Evolutionary conservation across 257 asterid genomes (phyloP), one percentile per base, ranked within the genome.

Genomic region (Gynochthodes officinalis): DNA sequence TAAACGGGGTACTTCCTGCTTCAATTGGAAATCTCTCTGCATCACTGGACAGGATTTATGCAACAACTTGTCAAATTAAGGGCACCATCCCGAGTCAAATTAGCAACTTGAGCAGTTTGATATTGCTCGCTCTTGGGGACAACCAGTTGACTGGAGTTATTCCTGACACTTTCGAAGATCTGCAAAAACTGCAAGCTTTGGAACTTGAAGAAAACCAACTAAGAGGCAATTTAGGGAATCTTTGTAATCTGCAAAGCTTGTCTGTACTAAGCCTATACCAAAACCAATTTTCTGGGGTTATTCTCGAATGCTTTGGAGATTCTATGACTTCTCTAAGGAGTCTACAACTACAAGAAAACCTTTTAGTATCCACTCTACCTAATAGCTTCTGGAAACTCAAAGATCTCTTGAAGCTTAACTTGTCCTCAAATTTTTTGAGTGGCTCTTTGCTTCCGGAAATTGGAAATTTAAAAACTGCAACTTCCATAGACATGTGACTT

Each of bases 21-120:
- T 69, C 89, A 4, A 32, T 82, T 60, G 83, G 84, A 12, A 86
- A 82, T 40, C 43, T 80, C 21, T 84, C 90, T 2, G 14, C 72
- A 2, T 75, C 85, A 4, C 71, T 84, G 1, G 57, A 25, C 1
- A 0, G 0, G 0, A 11, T 83, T 1, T 0, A 0, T 0, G 74
- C 75, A 2, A 0, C 0, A 10, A 7, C 2, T 0, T 21, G 68
- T 28, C 13, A 30, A 49, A 58, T 86, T 16, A 33, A 53, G 18
- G 90, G 90, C 2, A 30, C 0, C 1, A 79, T 83, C 54, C 84
- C 88, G 9, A 6, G 44, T 8, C 76, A 65, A 50, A 64, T 83
- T 2, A 82, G 88, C 5, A 84, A 81, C 60, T 72, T 78, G 64
- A 80, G 78, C 59, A 53, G 62, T 16, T 60, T 75, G 32, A 4